phyloP scores from a whole-genome alignment of 495 filamentous ascomycete genomes.

The Xylaria grammica region DNA sequence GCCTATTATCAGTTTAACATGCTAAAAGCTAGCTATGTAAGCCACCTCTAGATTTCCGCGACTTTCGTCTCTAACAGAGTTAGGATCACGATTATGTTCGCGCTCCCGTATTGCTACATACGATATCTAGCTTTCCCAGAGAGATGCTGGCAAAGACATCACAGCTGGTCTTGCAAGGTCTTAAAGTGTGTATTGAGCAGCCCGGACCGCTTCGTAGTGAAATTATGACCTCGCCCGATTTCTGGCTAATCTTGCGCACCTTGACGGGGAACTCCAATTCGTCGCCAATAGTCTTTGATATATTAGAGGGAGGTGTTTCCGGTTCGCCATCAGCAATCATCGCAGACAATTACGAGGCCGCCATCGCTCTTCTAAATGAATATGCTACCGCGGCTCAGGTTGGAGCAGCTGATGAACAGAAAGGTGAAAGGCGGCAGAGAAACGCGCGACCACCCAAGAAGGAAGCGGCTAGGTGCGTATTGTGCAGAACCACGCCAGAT shows the following conservation, averaged over 20 bases:
- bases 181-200: constrained; percentile 78
- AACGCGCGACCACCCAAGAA: constrained; percentile 56
- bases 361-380: constrained; percentile 81
- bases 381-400: constrained; percentile 86
- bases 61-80: constrained; percentile 27
- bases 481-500: not conserved
- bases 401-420: constrained; percentile 79
- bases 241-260: constrained; percentile 89
- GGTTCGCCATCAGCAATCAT: constrained; percentile 75
- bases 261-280: constrained; percentile 70
- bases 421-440: constrained; percentile 68
- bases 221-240: constrained; percentile 94
- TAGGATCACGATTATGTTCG: constrained; percentile 89
- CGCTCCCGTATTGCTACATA: constrained; percentile 90
- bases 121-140: constrained; percentile 83
- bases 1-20: constrained; percentile 86
- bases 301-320: constrained; percentile 75
- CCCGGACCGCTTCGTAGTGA: constrained; percentile 81
- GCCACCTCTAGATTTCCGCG: constrained; percentile 32
- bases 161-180: constrained; percentile 73
- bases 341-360: constrained; percentile 92
- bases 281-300: constrained; percentile 78
- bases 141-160: constrained; percentile 77
- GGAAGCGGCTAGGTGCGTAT: constrained; percentile 61
- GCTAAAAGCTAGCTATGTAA: constrained; percentile 85